A percentile compares a stretch with the other conserved stretches of the same genome.
Evolutionary conservation across 345 rosid species (phyloP).

Genomic region (Citrus inodora): DNA sequence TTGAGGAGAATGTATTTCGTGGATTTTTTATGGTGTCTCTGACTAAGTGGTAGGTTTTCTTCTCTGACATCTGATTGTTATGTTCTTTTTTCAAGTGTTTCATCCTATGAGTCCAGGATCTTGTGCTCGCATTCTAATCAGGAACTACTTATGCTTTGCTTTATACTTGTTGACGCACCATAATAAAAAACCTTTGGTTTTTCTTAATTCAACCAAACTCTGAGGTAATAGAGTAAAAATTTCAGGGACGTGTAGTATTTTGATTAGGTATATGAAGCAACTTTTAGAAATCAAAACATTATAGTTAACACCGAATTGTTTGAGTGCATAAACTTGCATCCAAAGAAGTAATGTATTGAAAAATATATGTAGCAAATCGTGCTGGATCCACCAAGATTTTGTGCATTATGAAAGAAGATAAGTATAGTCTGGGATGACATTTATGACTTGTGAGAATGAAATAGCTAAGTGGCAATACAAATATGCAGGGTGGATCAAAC

Average conservation of each 20-base stretch:
- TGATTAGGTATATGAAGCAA: neutral
- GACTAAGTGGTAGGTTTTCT: conserved; percentile 71
- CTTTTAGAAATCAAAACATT: neutral
- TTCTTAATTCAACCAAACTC: neutral
- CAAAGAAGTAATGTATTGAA: neutral
- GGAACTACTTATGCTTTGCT: neutral
- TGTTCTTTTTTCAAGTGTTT: conserved; percentile 2
- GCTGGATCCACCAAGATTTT: neutral
- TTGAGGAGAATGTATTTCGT: conserved; percentile 93
- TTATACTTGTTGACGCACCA: neutral
- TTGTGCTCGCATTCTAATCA: neutral
- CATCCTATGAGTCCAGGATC: neutral
- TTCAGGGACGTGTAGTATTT: neutral
- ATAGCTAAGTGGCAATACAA: neutral
- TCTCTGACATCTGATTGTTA: neutral
- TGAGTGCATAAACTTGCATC: neutral
- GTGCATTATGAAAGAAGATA: neutral
- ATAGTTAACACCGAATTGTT: neutral
- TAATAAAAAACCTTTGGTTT: neutral
- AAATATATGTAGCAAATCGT: neutral
- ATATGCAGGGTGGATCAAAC: neutral
- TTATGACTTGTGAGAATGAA: neutral
- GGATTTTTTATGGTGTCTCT: conserved; percentile 92
- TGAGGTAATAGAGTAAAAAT: neutral
- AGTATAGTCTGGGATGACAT: neutral